Percentiles rank a stretch among this genome's conserved stretches.
Conservation (phyloP, 2,329 filamentous ascomycete species). For the Rugonectria rugulosa region DNA sequence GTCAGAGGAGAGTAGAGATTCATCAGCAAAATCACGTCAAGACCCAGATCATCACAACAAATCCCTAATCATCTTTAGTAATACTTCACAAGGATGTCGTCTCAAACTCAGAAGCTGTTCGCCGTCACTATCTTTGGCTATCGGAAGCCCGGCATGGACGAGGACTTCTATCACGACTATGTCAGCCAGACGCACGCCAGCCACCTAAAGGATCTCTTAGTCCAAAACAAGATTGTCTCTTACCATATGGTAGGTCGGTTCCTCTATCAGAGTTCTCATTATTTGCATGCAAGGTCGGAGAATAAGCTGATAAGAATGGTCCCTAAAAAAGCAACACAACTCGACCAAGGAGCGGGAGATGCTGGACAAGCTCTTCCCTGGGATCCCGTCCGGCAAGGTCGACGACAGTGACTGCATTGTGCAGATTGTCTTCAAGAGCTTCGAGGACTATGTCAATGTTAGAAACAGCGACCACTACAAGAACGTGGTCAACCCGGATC, state of each 20-base stretch:
- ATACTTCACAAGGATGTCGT: constrained; percentile 4
- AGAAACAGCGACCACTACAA: constrained; percentile 26
- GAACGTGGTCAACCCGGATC: constrained; percentile 27
- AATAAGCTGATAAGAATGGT: constrained; percentile 7
- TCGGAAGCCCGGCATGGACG: constrained; percentile 29
- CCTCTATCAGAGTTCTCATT: not conserved
- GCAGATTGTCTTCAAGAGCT: constrained; percentile 26
- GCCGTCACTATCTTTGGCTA: constrained; percentile 36
- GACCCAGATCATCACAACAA: not conserved
- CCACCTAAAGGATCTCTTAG: constrained; percentile 30
- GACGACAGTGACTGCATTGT: constrained; percentile 25
- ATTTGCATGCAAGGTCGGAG: no score
- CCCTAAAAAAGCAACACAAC: constrained; percentile 29
- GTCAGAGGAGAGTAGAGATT: no score
- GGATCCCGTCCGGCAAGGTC: constrained; percentile 23
- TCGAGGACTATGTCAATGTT: constrained; percentile 27
- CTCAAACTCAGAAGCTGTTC: constrained; percentile 21
- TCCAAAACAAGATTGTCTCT: constrained; percentile 34
- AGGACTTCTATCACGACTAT: constrained; percentile 33
- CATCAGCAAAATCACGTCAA: not conserved
- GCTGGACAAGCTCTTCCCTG: constrained; percentile 21
- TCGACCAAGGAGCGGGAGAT: constrained; percentile 24
- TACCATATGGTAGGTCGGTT: constrained; percentile 30
- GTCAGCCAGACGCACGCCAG: constrained; percentile 32
- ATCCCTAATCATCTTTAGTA: not conserved